phyloP scores from a whole-genome alignment of 331 rosid species.

The Erythrophleum ivorense region DNA sequence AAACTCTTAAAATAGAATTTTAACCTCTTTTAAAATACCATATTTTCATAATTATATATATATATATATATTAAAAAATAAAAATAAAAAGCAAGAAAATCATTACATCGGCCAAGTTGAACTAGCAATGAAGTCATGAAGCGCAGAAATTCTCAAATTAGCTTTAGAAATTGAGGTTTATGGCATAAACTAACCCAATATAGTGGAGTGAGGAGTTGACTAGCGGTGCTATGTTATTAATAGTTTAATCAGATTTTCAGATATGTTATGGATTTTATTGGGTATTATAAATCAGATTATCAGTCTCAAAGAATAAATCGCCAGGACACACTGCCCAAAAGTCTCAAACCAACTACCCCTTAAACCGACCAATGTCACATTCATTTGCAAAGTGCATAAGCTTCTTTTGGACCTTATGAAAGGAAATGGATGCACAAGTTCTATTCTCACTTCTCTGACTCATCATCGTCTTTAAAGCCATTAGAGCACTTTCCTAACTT shows the following conservation, averaged over 20 bases:
- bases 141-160: slow-evolving; percentile 33
- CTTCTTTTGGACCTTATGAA: not conserved
- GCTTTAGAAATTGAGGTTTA: slow-evolving; percentile 41
- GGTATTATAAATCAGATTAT: not conserved
- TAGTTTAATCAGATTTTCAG: slow-evolving; percentile 9
- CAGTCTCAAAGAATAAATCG: not conserved
- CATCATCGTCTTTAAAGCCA: not conserved
- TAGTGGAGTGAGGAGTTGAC: slow-evolving; percentile 50
- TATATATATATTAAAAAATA: no score
- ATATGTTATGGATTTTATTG: slow-evolving; percentile 27
- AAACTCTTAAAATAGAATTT: no score
- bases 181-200: slow-evolving; percentile 24
- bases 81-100: not conserved
- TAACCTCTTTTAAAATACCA: no score
- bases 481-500: not conserved
- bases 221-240: slow-evolving; percentile 9
- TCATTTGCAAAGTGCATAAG: not conserved
- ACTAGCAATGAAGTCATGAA: slow-evolving; percentile 2
- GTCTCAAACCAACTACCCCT: not conserved
- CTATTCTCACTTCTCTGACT: no score
- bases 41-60: no score
- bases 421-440: not conserved
- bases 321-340: not conserved
- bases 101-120: not conserved
- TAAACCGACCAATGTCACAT: slow-evolving; percentile 3